Percentiles rank a stretch among this genome's conserved stretches.
Conservation (phyloP, 257 asterid genomes). For the Solanum neorickii region DNA sequence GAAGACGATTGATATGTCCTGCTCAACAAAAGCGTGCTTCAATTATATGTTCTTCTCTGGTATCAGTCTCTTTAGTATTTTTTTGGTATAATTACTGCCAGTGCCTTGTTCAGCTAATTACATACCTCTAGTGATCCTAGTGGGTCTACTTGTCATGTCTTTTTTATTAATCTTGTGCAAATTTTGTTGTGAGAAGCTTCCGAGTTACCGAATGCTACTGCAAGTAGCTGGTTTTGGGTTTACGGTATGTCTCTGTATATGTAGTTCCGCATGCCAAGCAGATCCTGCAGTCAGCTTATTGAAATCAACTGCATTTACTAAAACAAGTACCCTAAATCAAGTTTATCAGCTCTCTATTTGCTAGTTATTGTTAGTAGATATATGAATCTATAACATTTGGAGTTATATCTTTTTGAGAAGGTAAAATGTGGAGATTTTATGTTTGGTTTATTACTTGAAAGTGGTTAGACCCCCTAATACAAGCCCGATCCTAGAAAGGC, state of each 20-base stretch:
- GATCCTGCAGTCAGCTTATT: not conserved
- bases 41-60: slow-evolving; percentile 50
- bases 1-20: slow-evolving; percentile 1
- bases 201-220: not conserved
- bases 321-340: not conserved
- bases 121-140: not conserved
- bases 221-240: not conserved
- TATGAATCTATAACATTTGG: not conserved
- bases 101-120: not conserved
- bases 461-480: not conserved
- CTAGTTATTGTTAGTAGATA: not conserved
- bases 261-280: not conserved
- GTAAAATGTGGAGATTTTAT: not conserved
- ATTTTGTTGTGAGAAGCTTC: not conserved
- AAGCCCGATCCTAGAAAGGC: not conserved
- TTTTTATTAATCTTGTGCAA: not conserved
- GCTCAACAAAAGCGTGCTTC: slow-evolving; percentile 23
- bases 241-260: not conserved
- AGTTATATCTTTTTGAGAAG: not conserved
- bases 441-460: not conserved
- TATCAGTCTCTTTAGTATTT: slow-evolving; percentile 9
- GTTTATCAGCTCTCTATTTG: not conserved
- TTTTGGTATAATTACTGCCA: not conserved
- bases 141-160: not conserved
- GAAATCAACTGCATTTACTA: not conserved